Evolutionary conservation across 768 basidiomycete genomes (phyloP).

Genomic region (Cubamyces sp.): DNA sequence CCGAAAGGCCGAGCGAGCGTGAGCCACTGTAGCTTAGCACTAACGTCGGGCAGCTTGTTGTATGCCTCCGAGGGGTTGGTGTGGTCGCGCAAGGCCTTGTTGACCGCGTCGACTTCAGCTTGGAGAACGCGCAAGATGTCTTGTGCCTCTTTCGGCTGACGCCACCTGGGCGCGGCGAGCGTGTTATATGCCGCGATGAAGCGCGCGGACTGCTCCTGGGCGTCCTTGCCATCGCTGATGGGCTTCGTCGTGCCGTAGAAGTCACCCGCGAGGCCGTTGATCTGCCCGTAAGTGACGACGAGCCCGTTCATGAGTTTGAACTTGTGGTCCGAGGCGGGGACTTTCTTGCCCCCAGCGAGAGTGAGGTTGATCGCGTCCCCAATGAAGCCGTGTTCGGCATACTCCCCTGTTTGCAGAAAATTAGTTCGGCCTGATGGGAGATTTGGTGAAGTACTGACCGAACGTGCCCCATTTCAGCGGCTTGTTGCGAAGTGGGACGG

Average conservation of each 20-base stretch:
- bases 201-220: constrained; percentile 9
- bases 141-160: constrained; percentile 19
- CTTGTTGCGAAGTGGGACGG: too few species aligned
- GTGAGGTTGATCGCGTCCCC: constrained; percentile 24
- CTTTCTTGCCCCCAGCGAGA: constrained; percentile 9
- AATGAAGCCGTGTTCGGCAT: constrained; percentile 21
- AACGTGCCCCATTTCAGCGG: too few species aligned
- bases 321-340: constrained; percentile 16
- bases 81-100: constrained; percentile 9
- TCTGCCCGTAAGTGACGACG: constrained; percentile 25
- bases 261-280: constrained; percentile 27
- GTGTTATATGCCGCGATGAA: constrained; percentile 23
- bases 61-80: constrained; percentile 22
- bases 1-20: not conserved
- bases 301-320: constrained; percentile 22
- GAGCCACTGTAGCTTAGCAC: constrained; percentile 6
- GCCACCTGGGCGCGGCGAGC: constrained; percentile 13
- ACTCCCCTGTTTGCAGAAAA: constrained; percentile 2
- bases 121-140: constrained; percentile 24
- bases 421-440: too few species aligned
- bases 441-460: too few species aligned
- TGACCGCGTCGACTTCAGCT: constrained; percentile 21
- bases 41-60: constrained; percentile 20
- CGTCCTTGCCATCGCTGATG: constrained; percentile 23
- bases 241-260: constrained; percentile 25